phyloP scores from a whole-genome alignment of 257 asterid genomes.

The Capsicum rhomboideum region DNA sequence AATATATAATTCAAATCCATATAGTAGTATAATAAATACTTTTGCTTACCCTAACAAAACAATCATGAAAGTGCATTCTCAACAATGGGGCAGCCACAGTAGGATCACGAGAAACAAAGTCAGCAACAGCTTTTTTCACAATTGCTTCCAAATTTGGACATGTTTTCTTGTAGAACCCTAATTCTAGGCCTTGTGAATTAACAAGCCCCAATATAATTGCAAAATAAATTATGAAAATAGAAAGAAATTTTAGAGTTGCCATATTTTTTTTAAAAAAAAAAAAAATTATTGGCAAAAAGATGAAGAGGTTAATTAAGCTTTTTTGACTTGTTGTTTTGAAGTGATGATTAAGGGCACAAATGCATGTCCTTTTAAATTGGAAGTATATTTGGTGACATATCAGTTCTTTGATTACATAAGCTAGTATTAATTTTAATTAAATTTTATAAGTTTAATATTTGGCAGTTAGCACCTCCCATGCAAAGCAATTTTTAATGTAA shows the following conservation, averaged over 20 bases:
- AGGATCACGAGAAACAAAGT: slow-evolving; percentile 24
- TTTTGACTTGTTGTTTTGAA: not conserved
- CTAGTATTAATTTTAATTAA: not conserved
- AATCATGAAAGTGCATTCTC: slow-evolving; percentile 67
- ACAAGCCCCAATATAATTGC: slow-evolving; percentile 1
- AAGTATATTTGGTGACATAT: not conserved
- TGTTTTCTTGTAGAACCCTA: slow-evolving; percentile 21
- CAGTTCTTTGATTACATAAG: not conserved
- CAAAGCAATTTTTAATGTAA: not conserved
- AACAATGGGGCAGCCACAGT: slow-evolving; percentile 46
- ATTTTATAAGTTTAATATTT: not conserved
- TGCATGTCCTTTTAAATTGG: not conserved
- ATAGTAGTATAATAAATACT: not conserved
- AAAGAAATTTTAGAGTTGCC: slow-evolving; percentile 17
- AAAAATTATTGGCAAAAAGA: not conserved
- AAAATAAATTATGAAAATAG: slow-evolving; percentile 12
- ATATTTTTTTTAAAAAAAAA: slow-evolving; percentile 1
- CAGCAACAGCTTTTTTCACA: slow-evolving; percentile 22
- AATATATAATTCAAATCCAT: not conserved
- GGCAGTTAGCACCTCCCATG: not conserved
- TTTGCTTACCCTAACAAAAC: slow-evolving; percentile 46
- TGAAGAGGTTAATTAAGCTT: not conserved
- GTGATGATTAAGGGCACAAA: not conserved
- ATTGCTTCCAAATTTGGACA: slow-evolving; percentile 39
- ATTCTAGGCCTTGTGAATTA: slow-evolving; percentile 25